Percentiles rank a stretch among this genome's conserved stretches.
These are phyloP conservation scores for Chenopodium berlandieri DNA, from an alignment of 148 eudicot genomes.

Conservation along the genomic window DNA sequence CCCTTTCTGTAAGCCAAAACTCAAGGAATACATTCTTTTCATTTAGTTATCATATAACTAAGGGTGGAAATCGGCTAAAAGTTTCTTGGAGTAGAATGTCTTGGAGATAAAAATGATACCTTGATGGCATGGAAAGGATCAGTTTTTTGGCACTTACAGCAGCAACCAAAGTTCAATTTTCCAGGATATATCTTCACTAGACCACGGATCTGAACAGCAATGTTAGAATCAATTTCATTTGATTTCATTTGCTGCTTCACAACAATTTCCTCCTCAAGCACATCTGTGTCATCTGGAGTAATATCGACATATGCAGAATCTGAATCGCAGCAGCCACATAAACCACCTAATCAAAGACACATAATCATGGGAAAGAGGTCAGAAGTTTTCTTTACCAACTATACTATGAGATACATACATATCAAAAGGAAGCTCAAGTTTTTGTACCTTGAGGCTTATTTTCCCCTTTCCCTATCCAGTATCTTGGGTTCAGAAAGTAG, in stretches of 20 bases:
- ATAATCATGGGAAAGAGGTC: neutral
- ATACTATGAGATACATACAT: neutral
- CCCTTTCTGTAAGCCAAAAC: no score
- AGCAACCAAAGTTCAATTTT: constrained; percentile 39
- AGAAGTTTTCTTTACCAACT: neutral
- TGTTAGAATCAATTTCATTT: constrained; percentile 45
- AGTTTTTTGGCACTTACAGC: constrained; percentile 57
- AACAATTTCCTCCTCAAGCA: constrained; percentile 64
- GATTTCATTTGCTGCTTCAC: constrained; percentile 59
- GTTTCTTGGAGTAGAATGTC: neutral
- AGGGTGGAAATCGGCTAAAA: neutral
- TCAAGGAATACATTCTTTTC: no score
- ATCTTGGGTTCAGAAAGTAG: constrained; percentile 70
- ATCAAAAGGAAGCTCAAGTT: neutral
- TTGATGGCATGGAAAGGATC: constrained; percentile 69
- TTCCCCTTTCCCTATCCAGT: constrained; percentile 76
- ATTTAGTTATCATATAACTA: neutral
- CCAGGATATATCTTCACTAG: constrained; percentile 68
- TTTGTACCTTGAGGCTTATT: constrained; percentile 53
- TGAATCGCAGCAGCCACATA: constrained; percentile 50
- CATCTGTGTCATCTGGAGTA: constrained; percentile 68
- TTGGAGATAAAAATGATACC: constrained; percentile 17
- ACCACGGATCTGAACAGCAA: constrained; percentile 86
- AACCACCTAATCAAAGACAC: constrained; percentile 38
- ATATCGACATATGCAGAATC: constrained; percentile 35